These are phyloP conservation scores for Tulasnella sp. DNA, from an alignment of 768 basidiomycete species.

Conservation along the genomic window DNA sequence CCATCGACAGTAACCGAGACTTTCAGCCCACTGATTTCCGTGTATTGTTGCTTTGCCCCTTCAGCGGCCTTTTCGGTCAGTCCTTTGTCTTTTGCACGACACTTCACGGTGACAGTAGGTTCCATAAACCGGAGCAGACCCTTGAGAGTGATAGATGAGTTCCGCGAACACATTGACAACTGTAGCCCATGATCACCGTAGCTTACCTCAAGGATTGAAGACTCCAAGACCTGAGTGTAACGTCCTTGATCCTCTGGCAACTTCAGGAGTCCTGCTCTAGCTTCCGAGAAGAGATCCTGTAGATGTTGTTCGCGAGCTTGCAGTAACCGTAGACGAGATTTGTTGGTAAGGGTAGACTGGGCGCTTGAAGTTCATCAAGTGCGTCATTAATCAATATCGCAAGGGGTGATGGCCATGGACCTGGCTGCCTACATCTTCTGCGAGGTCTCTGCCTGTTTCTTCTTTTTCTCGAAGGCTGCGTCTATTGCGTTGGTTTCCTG, in stretches of 20 bases:
- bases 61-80: slow-evolving; percentile 51
- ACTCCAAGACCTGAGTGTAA: slow-evolving; percentile 75
- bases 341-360: slow-evolving; percentile 93
- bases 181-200: background rate
- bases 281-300: slow-evolving; percentile 72
- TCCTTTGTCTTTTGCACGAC: slow-evolving; percentile 55
- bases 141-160: slow-evolving; percentile 20
- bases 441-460: slow-evolving; percentile 82
- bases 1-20: slow-evolving; percentile 49
- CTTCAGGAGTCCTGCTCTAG: slow-evolving; percentile 49
- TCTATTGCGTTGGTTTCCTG: slow-evolving; percentile 94
- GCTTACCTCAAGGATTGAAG: slow-evolving; percentile 62
- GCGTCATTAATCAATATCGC: background rate
- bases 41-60: slow-evolving; percentile 54
- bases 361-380: slow-evolving; percentile 40
- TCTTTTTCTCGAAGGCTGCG: slow-evolving; percentile 88
- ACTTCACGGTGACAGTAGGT: slow-evolving; percentile 49
- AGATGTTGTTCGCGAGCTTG: slow-evolving; percentile 87
- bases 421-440: slow-evolving; percentile 84
- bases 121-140: slow-evolving; percentile 77
- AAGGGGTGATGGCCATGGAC: background rate
- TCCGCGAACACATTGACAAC: background rate
- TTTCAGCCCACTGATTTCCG: slow-evolving; percentile 62
- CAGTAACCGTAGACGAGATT: slow-evolving; percentile 80
- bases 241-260: slow-evolving; percentile 54